These are phyloP conservation scores for Kodamaea fukazawae DNA, from an alignment of 805 yeast species.

Conservation along the genomic window DNA sequence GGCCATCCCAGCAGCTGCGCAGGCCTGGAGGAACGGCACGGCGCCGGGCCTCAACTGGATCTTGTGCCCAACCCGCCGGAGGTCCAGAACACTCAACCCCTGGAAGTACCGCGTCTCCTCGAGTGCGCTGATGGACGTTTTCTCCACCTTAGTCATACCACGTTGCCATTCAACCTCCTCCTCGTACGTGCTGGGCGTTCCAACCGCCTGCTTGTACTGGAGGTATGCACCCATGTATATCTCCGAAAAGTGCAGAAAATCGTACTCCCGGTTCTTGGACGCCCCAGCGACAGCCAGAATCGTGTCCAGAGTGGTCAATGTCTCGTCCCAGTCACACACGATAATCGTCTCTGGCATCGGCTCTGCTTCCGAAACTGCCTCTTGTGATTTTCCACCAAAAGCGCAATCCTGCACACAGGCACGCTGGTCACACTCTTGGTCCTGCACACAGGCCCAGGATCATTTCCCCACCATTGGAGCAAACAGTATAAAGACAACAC, in stretches of 20 bases:
- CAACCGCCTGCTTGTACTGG: constrained; percentile 25
- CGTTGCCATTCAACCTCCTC: constrained; percentile 47
- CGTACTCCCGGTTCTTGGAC: constrained; percentile 28
- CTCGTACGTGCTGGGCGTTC: constrained; percentile 21
- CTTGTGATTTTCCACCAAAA: too few relatives aligned
- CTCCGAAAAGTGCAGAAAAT: constrained; percentile 35
- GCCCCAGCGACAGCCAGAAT: constrained; percentile 49
- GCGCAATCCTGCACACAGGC: too few relatives aligned
- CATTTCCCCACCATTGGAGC: too few relatives aligned
- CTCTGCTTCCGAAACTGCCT: too few relatives aligned
- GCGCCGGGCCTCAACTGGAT: constrained; percentile 43
- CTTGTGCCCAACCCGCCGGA: constrained; percentile 33
- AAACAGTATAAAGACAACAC: too few relatives aligned
- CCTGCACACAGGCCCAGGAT: too few relatives aligned
- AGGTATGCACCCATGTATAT: constrained; percentile 40
- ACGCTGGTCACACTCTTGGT: too few relatives aligned
- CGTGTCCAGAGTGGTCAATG: constrained; percentile 56
- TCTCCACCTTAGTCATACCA: constrained; percentile 46
- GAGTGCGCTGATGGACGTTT: constrained; percentile 45
- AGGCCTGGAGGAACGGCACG: constrained; percentile 25
- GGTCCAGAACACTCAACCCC: constrained; percentile 32
- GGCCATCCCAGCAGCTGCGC: constrained; percentile 27
- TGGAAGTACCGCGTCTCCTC: constrained; percentile 38
- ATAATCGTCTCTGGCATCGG: constrained; percentile 3
- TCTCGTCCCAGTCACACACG: constrained; percentile 61